phyloP scores from a whole-genome alignment of 768 basidiomycete species.

The Psilocybe cyanescens region DNA sequence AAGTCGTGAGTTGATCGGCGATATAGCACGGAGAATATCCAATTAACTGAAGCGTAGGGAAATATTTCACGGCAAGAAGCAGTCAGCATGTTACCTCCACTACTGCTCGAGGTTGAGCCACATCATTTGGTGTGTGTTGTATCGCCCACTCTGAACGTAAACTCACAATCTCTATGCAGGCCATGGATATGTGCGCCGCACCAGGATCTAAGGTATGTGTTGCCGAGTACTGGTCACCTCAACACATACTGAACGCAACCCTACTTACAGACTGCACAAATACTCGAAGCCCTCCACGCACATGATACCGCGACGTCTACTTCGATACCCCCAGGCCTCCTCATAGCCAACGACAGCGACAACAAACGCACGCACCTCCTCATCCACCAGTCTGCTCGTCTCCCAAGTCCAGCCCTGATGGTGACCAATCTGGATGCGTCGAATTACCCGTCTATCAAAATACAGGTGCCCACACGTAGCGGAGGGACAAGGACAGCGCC shows the following conservation, averaged over 20 bases:
- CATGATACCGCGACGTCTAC: constrained; percentile 66
- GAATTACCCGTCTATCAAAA: constrained; percentile 71
- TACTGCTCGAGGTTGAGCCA: constrained; percentile 92
- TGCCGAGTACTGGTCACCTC: neutral
- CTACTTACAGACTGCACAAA: constrained; percentile 80
- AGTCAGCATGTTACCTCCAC: constrained; percentile 98
- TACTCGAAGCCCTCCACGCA: constrained; percentile 93
- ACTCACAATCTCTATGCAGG: constrained; percentile 41
- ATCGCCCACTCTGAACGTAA: neutral
- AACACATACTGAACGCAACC: neutral
- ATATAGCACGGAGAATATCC: neutral
- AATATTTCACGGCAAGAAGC: constrained; percentile 97
- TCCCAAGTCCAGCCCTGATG: constrained; percentile 90
- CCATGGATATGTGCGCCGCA: constrained; percentile 98
- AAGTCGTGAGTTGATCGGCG: constrained; percentile 70
- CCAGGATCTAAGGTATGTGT: constrained; percentile 88
- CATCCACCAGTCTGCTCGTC: constrained; percentile 94
- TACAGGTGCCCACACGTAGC: constrained; percentile 40
- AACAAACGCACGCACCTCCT: constrained; percentile 93
- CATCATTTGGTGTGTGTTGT: constrained; percentile 71
- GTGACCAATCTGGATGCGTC: constrained; percentile 97
- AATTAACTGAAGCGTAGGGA: constrained; percentile 56
- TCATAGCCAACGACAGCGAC: constrained; percentile 96
- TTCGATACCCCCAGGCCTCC: constrained; percentile 78
- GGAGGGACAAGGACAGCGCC: constrained; percentile 42